Evolutionary conservation across 148 eudicot genomes (phyloP).

Genomic region (Diospyros lotus): DNA sequence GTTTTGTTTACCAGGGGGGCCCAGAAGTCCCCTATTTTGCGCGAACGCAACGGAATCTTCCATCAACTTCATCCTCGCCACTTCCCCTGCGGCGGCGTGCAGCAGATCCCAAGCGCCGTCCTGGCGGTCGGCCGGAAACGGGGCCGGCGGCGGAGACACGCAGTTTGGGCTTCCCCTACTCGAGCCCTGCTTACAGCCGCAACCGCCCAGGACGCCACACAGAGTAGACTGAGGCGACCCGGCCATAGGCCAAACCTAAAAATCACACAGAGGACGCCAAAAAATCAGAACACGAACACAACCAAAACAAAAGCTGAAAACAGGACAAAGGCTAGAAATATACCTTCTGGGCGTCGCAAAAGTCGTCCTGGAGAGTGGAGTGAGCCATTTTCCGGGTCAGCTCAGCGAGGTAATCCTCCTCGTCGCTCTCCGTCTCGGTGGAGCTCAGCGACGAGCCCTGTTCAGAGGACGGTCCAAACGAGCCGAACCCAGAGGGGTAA

Average conservation of each 20-base stretch:
- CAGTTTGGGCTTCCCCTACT: slow-evolving; percentile 43
- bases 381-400: slow-evolving; percentile 33
- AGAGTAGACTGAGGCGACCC: slow-evolving; percentile 74
- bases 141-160: slow-evolving; percentile 18
- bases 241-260: slow-evolving; percentile 29
- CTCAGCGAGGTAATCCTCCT: slow-evolving; percentile 41
- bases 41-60: slow-evolving; percentile 30
- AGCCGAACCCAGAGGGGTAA: slow-evolving; percentile 11
- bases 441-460: slow-evolving; percentile 42
- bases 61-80: slow-evolving; percentile 44
- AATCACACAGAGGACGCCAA: neutral
- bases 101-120: slow-evolving; percentile 37
- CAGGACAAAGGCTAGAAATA: neutral
- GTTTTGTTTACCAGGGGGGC: slow-evolving; percentile 11
- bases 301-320: neutral
- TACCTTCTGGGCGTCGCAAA: slow-evolving; percentile 31
- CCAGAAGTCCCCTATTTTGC: slow-evolving; percentile 23
- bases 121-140: slow-evolving; percentile 15
- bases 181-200: slow-evolving; percentile 26
- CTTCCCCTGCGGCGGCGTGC: slow-evolving; percentile 56
- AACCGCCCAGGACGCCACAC: slow-evolving; percentile 23
- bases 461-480: slow-evolving; percentile 26
- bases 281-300: neutral
- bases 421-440: slow-evolving; percentile 56
- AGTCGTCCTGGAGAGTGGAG: slow-evolving; percentile 19